Percentiles rank a stretch among this genome's conserved stretches.
phyloP scores from a whole-genome alignment of 148 eudicot species.

The Polygonum aviculare region DNA sequence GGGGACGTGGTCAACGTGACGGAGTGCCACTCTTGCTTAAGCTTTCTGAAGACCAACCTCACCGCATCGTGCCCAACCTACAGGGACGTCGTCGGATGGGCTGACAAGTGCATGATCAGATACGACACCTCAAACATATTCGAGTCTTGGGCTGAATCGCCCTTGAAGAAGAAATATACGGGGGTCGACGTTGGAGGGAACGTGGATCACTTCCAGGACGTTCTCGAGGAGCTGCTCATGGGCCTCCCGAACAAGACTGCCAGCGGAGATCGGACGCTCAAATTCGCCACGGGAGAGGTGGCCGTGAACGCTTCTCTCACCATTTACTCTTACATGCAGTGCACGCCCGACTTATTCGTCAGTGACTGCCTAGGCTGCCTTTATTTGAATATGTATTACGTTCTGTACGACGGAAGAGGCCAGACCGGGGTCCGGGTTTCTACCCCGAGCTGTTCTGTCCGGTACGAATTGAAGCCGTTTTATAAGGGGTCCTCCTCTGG shows the following conservation, averaged over 20 bases:
- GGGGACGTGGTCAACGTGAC: constrained; percentile 5
- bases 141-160: neutral
- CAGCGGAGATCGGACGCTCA: constrained; percentile 13
- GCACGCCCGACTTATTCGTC: constrained; percentile 14
- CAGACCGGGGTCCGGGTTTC: neutral
- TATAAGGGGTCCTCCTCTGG: neutral
- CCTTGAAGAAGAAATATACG: neutral
- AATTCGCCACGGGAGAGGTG: constrained; percentile 19
- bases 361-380: constrained; percentile 22
- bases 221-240: neutral
- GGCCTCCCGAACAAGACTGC: constrained; percentile 13
- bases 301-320: neutral
- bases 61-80: constrained; percentile 13
- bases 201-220: neutral
- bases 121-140: neutral
- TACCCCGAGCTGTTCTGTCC: neutral
- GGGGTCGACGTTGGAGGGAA: neutral
- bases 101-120: constrained; percentile 14
- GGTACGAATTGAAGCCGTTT: neutral
- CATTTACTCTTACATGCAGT: constrained; percentile 20
- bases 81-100: constrained; percentile 14
- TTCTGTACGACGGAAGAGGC: neutral
- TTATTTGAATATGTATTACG: constrained; percentile 1
- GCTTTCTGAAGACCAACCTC: neutral
- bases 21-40: constrained; percentile 15